phyloP scores from a whole-genome alignment of 306 rosid genomes.

The Cucurbita moschata region DNA sequence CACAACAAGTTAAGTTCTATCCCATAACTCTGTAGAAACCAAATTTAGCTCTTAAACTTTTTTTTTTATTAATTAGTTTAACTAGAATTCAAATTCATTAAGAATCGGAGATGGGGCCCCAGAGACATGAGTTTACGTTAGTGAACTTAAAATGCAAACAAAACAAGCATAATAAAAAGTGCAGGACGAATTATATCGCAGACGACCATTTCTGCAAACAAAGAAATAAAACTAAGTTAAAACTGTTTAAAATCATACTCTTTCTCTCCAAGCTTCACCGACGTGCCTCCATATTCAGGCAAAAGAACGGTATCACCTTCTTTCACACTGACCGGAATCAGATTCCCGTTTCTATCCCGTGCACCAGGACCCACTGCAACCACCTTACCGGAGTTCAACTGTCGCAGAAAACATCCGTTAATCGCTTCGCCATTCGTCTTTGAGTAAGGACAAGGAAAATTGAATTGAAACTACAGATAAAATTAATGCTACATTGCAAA shows the following conservation, averaged over 20 bases:
- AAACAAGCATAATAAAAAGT: not conserved
- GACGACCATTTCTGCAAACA: not conserved
- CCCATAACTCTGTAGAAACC: not conserved
- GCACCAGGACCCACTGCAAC: conserved; percentile 79
- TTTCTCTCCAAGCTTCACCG: conserved; percentile 76
- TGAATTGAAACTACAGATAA: not conserved
- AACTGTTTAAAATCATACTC: conserved; percentile 30
- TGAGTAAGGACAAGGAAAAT: not conserved
- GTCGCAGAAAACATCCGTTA: not conserved
- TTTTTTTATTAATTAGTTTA: not conserved
- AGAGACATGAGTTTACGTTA: not conserved
- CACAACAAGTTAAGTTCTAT: not conserved
- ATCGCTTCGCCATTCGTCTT: too few species aligned
- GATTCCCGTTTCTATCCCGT: conserved; percentile 46
- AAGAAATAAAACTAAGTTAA: not conserved
- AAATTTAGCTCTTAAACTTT: not conserved
- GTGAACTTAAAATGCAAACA: not conserved
- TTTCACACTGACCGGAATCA: conserved; percentile 53
- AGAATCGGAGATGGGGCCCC: not conserved
- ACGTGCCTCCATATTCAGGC: conserved; percentile 83
- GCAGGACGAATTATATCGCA: not conserved
- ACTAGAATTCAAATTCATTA: not conserved
- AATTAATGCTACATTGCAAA: not conserved
- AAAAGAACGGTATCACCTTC: conserved; percentile 81
- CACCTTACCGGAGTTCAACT: conserved; percentile 85